phyloP scores from a whole-genome alignment of 495 filamentous ascomycete species.

The Penicillium chermesinum region DNA sequence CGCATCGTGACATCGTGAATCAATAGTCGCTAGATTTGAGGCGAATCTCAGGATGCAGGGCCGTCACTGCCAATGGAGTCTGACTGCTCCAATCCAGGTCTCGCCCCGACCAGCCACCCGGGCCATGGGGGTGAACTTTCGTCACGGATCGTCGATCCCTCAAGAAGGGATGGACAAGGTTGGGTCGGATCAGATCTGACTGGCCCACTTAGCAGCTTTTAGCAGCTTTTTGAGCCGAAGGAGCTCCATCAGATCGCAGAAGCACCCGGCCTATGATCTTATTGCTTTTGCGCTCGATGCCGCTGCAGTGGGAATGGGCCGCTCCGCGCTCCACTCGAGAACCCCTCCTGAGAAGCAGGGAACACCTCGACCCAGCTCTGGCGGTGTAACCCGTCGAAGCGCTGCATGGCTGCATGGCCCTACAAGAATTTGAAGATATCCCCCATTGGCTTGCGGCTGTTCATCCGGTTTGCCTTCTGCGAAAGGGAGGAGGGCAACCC shows the following conservation, averaged over 20 bases:
- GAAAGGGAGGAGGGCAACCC: no score
- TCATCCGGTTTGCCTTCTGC: no score
- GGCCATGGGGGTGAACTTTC: no score
- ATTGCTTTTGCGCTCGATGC: no score
- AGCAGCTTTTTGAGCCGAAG: no score
- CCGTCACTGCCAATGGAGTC: neutral
- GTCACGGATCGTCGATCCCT: conserved; percentile 15
- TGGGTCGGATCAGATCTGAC: conserved; percentile 6
- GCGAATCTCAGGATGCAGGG: no score
- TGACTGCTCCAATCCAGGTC: neutral
- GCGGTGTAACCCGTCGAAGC: conserved; percentile 26
- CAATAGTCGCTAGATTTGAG: conserved; percentile 16
- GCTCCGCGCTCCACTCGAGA: conserved; percentile 6
- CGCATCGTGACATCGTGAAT: conserved; percentile 6
- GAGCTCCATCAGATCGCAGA: no score
- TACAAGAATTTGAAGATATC: neutral
- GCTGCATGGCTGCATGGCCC: conserved; percentile 1
- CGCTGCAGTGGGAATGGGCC: conserved; percentile 9
- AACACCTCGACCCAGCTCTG: conserved; percentile 20
- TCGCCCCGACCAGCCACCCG: no score
- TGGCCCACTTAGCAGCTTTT: no score
- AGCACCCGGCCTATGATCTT: no score
- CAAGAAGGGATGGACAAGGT: neutral
- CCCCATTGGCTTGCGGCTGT: neutral
- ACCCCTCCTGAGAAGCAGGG: neutral